These are phyloP conservation scores for Penicillium bovifimosum DNA, from an alignment of 495 filamentous ascomycete species.

Conservation along the genomic window DNA sequence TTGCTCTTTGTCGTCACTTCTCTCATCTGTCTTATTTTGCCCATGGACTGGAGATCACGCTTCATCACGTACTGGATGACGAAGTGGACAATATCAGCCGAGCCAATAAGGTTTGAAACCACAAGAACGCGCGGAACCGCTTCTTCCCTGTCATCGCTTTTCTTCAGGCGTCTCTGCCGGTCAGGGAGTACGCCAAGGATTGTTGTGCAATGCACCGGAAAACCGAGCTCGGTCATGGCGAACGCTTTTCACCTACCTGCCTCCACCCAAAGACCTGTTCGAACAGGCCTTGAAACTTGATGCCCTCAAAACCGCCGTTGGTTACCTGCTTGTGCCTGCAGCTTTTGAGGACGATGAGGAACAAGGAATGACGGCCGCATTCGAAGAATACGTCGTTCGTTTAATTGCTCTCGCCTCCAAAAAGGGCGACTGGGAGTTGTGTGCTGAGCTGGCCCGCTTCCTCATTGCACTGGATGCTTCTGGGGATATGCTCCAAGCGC, in stretches of 20 bases:
- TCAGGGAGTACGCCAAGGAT: constrained; percentile 77
- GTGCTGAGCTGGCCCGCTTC: constrained; percentile 90
- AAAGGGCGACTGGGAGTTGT: constrained; percentile 92
- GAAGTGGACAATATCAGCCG: constrained; percentile 77
- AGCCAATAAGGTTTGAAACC: constrained; percentile 43
- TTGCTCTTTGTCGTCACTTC: constrained; percentile 75
- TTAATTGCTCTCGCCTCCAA: constrained; percentile 75
- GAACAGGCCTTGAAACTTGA: constrained; percentile 81
- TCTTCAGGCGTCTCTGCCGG: constrained; percentile 73
- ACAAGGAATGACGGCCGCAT: constrained; percentile 59
- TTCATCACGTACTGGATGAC: constrained; percentile 91
- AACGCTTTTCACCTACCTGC: constrained; percentile 84
- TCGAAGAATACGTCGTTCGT: constrained; percentile 62
- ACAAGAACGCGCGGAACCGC: constrained; percentile 45
- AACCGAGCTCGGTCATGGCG: constrained; percentile 95
- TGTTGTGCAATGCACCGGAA: constrained; percentile 97
- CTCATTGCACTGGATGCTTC: constrained; percentile 85
- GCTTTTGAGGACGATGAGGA: constrained; percentile 75
- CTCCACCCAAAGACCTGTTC: constrained; percentile 83
- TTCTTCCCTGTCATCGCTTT: constrained; percentile 88
- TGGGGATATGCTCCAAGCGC: constrained; percentile 72
- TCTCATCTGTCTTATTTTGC: constrained; percentile 82
- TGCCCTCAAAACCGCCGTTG: constrained; percentile 90
- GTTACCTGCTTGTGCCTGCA: constrained; percentile 95
- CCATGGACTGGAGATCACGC: constrained; percentile 84